These are phyloP conservation scores for Ajuga chamaepitys DNA, from an alignment of 257 asterid species.

Conservation along the genomic window DNA sequence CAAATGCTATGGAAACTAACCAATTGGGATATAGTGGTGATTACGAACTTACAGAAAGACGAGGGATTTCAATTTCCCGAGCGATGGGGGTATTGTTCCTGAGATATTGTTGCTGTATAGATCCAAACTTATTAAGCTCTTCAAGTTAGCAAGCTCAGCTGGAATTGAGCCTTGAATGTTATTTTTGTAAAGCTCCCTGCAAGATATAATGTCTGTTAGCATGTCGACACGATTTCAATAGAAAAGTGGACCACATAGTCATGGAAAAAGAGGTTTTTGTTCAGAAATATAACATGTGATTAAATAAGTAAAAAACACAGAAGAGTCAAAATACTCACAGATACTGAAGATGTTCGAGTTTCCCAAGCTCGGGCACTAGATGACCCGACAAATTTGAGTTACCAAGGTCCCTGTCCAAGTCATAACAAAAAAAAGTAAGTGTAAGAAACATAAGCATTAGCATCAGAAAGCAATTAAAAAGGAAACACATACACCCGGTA, in stretches of 20 bases:
- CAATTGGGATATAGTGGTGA: background rate
- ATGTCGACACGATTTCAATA: background rate
- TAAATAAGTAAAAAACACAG: background rate
- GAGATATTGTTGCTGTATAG: constrained; percentile 72
- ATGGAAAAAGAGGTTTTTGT: background rate
- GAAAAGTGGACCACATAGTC: background rate
- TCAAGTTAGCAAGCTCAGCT: constrained; percentile 61
- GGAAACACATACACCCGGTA: background rate
- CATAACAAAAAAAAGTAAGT: constrained; percentile 14
- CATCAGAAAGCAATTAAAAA: constrained; percentile 1
- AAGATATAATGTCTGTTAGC: constrained; percentile 2
- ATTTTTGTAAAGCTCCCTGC: constrained; percentile 84
- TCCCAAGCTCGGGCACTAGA: constrained; percentile 60
- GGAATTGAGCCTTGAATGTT: constrained; percentile 69
- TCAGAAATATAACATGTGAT: background rate
- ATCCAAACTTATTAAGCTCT: constrained; percentile 73
- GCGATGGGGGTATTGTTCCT: constrained; percentile 55
- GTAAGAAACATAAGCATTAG: constrained; percentile 7
- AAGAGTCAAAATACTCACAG: constrained; percentile 37
- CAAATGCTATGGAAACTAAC: background rate
- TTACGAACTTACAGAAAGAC: constrained; percentile 60
- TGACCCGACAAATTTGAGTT: constrained; percentile 65
- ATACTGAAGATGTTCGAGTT: constrained; percentile 37
- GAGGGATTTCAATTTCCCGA: constrained; percentile 62
- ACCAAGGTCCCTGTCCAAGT: constrained; percentile 52